Conservation (phyloP, 176 grass and related monocot species). For the Carex pumila region DNA sequence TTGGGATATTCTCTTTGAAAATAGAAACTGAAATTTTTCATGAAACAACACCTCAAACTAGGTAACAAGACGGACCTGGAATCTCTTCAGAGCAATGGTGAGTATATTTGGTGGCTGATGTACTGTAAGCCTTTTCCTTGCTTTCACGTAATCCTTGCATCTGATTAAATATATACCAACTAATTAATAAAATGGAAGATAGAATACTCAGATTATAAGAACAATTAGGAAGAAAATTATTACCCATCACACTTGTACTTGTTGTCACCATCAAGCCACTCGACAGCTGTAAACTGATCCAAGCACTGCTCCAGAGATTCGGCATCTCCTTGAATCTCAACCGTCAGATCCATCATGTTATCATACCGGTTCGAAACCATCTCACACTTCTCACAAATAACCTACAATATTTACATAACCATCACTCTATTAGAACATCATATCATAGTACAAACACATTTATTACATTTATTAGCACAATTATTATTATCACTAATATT, state of each 20-base stretch:
- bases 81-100: conserved; percentile 92
- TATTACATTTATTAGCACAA: neutral
- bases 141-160: conserved; percentile 97
- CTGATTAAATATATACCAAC: conserved; percentile 39
- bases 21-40: neutral
- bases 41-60: conserved; percentile 13
- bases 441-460: neutral
- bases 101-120: conserved; percentile 99
- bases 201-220: neutral
- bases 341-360: conserved; percentile 99
- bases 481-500: neutral
- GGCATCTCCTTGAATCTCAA: conserved; percentile 99
- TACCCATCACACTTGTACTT: conserved; percentile 99
- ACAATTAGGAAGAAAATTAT: conserved; percentile 29
- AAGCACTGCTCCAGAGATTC: conserved; percentile 89
- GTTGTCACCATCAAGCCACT: conserved; percentile 99
- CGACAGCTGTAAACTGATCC: conserved; percentile 83
- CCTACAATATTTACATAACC: conserved; percentile 35
- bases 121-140: conserved; percentile 84
- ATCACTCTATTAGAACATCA: neutral
- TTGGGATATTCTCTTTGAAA: neutral
- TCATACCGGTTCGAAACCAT: conserved; percentile 94
- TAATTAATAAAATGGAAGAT: neutral
- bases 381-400: conserved; percentile 74
- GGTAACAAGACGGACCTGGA: conserved; percentile 57